Conservation (phyloP, 345 rosid genomes). For the Melaleuca quinquenervia region DNA sequence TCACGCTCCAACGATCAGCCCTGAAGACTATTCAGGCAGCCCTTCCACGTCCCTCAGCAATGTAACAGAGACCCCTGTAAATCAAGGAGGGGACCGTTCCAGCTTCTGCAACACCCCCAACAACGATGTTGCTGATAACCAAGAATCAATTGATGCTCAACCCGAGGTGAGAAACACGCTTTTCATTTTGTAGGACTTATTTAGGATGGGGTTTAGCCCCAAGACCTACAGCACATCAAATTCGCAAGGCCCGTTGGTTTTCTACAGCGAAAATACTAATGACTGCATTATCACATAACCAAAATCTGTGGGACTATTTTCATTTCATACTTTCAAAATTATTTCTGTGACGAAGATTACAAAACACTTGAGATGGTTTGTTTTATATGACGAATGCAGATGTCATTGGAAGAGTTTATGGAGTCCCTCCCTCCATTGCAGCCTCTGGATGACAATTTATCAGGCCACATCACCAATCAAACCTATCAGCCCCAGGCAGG, state of each 20-base stretch:
- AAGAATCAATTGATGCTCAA: neutral
- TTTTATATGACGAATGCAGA: neutral
- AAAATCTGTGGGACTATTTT: neutral
- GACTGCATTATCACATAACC: neutral
- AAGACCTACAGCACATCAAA: neutral
- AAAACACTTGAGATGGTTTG: neutral
- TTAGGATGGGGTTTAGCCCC: neutral
- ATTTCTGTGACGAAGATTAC: neutral
- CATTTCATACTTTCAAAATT: neutral
- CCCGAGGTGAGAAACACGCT: neutral
- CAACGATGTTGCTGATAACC: neutral
- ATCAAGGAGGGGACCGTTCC: neutral
- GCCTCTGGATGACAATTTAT: neutral
- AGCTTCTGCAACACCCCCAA: neutral
- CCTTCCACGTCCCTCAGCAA: neutral
- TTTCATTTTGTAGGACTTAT: neutral
- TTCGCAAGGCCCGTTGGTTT: neutral
- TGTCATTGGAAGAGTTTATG: neutral
- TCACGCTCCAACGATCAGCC: neutral
- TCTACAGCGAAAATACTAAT: neutral
- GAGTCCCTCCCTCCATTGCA: neutral
- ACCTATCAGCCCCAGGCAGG: neutral
- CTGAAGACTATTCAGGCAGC: neutral
- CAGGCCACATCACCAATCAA: neutral
- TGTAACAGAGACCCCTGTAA: neutral